Base-by-base conservation (phyloP, 2,329 filamentous ascomycete species). In the Grosmannia clavigera region DNA sequence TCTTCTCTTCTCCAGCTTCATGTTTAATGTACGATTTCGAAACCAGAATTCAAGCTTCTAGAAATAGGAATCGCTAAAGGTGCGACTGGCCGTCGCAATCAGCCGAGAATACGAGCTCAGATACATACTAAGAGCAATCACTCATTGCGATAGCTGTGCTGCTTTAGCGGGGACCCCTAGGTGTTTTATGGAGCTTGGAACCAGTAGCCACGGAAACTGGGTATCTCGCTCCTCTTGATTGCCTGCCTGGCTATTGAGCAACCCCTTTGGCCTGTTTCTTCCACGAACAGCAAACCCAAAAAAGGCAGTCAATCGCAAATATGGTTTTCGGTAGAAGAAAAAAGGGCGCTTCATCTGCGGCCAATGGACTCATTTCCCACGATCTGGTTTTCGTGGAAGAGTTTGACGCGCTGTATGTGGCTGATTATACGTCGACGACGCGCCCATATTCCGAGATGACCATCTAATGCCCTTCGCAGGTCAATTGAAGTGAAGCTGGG, bases 371-470 rank as follows among this genome's bases (percentile, higher is more conserved):
- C 27, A 19, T 72, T 57, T 70, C 74, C 57, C 70, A 75, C 63
- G 69, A 75, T 62, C 66, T 79, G 61, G 71, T 80, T 48, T 64
- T 72, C 29, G 75, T 78, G 59, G 75, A 80, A 38, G 79, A 81
- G 67, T 81, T 81, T 64, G 79, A 81, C 67, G 78, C 78, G 55
- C 70, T 81, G 79, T 81, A 70, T 65, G 78, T 73, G 27, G 16
- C 16, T 7, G 14, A 19, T 3, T 6, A n/a, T 9, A 46, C 16
- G 43, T 6, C 16, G 43, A 46, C 6, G 19, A n/a, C 43, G 9
- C 19, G 43, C 43, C 19, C 43, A n/a, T 46, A 19, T 46, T 19
- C 43, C 43, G 43, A n/a, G 7, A 46, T 10, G 43, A n/a, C 19
- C 43, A 19, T n/a, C 16, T n/a, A 46, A 46, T n/a, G 43, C 43